A percentile compares a stretch with the other conserved stretches of the same genome.
Evolutionary conservation across 225 moss, liverwort and hornwort species (phyloP).

Genomic region (Antitrichia curtipendula): DNA sequence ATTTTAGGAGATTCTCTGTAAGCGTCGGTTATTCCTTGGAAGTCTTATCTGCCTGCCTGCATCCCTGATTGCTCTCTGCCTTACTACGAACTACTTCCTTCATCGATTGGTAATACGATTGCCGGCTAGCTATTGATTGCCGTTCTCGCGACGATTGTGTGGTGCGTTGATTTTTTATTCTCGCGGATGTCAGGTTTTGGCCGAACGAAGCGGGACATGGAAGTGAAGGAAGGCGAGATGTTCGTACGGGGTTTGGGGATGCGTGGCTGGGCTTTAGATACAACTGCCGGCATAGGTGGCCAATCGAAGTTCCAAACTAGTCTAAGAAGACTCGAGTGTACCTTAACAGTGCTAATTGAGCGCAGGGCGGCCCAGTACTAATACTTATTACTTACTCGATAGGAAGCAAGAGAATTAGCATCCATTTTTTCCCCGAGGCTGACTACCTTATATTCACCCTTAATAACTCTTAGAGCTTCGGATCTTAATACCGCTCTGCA

Average conservation of each 20-base stretch:
- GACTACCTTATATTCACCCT: background rate
- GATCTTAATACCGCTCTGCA: background rate
- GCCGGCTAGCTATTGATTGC: background rate
- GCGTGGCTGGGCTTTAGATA: background rate
- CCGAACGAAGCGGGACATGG: background rate
- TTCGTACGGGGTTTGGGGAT: background rate
- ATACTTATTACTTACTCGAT: background rate
- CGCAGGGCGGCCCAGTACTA: background rate
- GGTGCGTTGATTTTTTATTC: background rate
- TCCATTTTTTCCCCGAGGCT: background rate
- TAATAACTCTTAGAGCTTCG: background rate
- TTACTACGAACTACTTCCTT: background rate
- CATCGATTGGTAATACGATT: background rate
- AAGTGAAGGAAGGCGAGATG: background rate
- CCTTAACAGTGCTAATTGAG: background rate
- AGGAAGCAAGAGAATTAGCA: background rate
- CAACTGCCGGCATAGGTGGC: background rate
- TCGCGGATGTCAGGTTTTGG: background rate
- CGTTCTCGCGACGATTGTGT: background rate
- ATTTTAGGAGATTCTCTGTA: background rate
- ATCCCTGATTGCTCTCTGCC: background rate
- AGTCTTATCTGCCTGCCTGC: background rate
- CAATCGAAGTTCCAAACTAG: background rate
- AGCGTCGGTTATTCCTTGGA: background rate
- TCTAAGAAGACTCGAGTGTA: background rate